These are phyloP conservation scores for Cystoderma amianthinum DNA, from an alignment of 768 basidiomycete species.

Conservation along the genomic window DNA sequence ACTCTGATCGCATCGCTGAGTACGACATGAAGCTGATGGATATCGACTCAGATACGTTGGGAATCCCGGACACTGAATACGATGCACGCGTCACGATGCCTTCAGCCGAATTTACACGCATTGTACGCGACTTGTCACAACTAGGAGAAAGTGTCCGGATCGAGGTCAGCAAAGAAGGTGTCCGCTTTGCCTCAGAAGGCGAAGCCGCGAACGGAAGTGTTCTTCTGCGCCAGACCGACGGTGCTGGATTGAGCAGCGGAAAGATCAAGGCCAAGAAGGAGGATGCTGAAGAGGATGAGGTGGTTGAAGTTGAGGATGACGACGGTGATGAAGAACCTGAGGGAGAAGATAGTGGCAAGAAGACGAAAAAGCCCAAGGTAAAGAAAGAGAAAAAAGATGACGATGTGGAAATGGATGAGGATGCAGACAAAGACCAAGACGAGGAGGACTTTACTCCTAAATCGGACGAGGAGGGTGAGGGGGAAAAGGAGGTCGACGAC, in stretches of 20 bases:
- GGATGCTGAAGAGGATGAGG: conserved; percentile 27
- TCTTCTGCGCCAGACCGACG: conserved; percentile 70
- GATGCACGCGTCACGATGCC: conserved; percentile 89
- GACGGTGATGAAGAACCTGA: conserved; percentile 26
- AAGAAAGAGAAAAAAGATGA: conserved; percentile 38
- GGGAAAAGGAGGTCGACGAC: conserved; percentile 49
- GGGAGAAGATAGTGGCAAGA: too few species aligned
- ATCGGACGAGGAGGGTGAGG: conserved; percentile 34
- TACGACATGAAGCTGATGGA: conserved; percentile 99
- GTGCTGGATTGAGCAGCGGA: conserved; percentile 27
- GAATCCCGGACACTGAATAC: conserved; percentile 96
- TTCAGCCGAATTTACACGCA: conserved; percentile 81
- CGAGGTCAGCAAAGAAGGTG: conserved; percentile 93
- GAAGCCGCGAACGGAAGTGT: conserved; percentile 91
- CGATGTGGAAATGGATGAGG: conserved; percentile 35
- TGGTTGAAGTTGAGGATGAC: conserved; percentile 28
- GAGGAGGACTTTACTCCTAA: conserved; percentile 44
- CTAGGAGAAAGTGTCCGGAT: conserved; percentile 94
- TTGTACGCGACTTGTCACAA: conserved; percentile 84
- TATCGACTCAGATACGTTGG: conserved; percentile 91
- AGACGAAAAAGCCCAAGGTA: conserved; percentile 37
- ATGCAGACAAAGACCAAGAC: conserved; percentile 34
- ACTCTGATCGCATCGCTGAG: conserved; percentile 88
- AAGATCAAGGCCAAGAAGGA: conserved; percentile 30
- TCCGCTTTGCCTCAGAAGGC: conserved; percentile 87